Evolutionary conservation across 1,139 yeast genomes (phyloP), one percentile per base, ranked within the genome.

Genomic region (Wickerhamomyces sp.): DNA sequence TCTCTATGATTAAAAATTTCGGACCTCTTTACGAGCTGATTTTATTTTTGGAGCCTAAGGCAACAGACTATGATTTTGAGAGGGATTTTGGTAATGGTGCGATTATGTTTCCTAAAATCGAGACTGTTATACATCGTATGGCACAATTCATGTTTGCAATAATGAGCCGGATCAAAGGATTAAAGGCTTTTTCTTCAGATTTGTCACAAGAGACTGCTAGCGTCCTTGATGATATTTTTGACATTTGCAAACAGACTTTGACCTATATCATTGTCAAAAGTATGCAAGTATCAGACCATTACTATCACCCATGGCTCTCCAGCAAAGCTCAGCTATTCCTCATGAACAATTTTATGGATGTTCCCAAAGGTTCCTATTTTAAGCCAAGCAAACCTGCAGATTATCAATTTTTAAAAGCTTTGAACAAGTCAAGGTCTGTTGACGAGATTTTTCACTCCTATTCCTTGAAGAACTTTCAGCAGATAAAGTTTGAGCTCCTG

Each of bases 271-370:
- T 45, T 5, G 33, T 40, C 3, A 44, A 41, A 6, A 43, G 39
- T 17, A 36, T 36, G 17, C 29, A 29, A 5, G 33, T 49, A 7
- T 37, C 52, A 4, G 52, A 49, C 24, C 37, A 32, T 1, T 52
- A 52, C 31, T 52, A 51, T 35, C 57, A 51, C 33, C 38, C 46
- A 2, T 52, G 56, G 56, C 44, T 46, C 4, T 42, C 46, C 10
- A 39, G 48, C 18, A 52, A 49, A 34, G 41, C 48, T 19, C 55
- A 52, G 26, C 22, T 43, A 1, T 44, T 36, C 32, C 46, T 52
- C 1, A 17, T 39, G 3, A 34, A 39, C 18, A 45, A 37, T 8
- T 14, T 48, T 20, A 24, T 51, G 20, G 31, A 28, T 13, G 22
- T 43, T 30, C 42, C 41, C 2, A 30, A 33, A 7, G 55, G 52